Evolutionary conservation across 2,329 filamentous ascomycete genomes (phyloP), one percentile per base, ranked within the genome.

Genomic region (Leptographium procerum): DNA sequence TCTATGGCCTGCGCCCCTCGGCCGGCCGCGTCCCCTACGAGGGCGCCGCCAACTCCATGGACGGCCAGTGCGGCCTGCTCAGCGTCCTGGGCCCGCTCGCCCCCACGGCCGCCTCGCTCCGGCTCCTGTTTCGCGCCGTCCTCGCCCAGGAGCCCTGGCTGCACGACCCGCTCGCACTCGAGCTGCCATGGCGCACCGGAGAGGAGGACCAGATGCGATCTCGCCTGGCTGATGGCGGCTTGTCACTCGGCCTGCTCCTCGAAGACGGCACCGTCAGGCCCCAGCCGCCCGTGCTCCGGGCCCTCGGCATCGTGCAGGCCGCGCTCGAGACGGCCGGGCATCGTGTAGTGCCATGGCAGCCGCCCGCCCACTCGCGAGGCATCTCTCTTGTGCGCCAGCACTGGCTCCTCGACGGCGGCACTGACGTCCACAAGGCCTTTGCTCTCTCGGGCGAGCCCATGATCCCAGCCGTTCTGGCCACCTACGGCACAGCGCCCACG

Each of bases 141-240:
- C 70, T 90, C 1, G 73, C 72, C 14, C 77, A 77, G 34, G 65
- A 81, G 57, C 86, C 86, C 0, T 89, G 86, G 87, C 69, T 82
- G 1, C 71, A 80, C 62, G 86, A 89, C 66, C 85, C 86, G 0
- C 70, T 84, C 0, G 83, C 85, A 0, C 70, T 83, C 47, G 82
- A 86, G 24, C 73, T 89, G 1, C 86, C 85, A 0, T 89, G 85
- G 79, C n/a, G 0, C 29, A 57, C 8, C 61, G 63, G 0, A 50
- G n/a, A 1, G 48, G 34, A 0, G 61, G 3, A n/a, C 6, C 11
- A 29, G 34, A 22, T 22, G 3, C 24, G 9, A 6, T n/a, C 19
- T 2, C 19, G 11, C n/a, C 6, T 47, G 8, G n/a, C 40, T 19
- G 11, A 14, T 7, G 14, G 36, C 43, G 5, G 43, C 3, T 34